A percentile compares a stretch with the other conserved stretches of the same genome.
Conservation (phyloP, 1,284 basidiomycete genomes). For the Cutaneotrichosporon spelunceum region DNA sequence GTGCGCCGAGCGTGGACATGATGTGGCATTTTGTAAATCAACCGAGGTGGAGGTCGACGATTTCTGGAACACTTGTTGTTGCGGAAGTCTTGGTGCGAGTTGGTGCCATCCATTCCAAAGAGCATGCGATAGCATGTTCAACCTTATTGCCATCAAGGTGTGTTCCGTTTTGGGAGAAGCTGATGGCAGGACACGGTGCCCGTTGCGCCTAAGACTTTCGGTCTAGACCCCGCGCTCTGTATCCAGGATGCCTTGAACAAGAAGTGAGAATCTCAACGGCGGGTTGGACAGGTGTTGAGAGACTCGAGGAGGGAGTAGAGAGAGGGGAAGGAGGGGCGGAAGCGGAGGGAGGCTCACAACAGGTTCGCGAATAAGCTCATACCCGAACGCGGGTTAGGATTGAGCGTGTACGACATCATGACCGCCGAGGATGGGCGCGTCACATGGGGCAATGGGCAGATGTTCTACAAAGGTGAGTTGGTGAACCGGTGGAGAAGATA, state of each 20-base stretch:
- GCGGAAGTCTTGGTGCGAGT: not conserved
- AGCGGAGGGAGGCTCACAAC: constrained; percentile 6
- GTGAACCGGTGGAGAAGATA: not conserved
- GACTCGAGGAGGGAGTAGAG: not conserved
- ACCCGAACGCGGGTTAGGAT: constrained; percentile 86
- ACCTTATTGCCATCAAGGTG: constrained; percentile 46
- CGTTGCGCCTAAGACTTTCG: constrained; percentile 49
- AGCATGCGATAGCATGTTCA: constrained; percentile 37
- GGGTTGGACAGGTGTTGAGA: not conserved
- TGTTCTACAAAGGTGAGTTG: constrained; percentile 83
- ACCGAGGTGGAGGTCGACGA: constrained; percentile 9
- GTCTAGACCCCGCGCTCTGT: constrained; percentile 39
- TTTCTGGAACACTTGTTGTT: not conserved
- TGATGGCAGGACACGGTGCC: constrained; percentile 50
- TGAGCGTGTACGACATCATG: constrained; percentile 81
- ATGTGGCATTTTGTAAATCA: not conserved
- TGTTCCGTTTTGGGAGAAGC: not conserved
- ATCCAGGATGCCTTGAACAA: constrained; percentile 50
- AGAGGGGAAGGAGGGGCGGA: not conserved
- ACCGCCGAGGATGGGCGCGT: constrained; percentile 87
- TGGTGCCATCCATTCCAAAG: not conserved
- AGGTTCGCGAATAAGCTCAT: constrained; percentile 92
- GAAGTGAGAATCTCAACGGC: constrained; percentile 36
- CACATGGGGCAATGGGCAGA: constrained; percentile 86
- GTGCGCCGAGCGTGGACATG: not conserved